Conservation (phyloP, 495 filamentous ascomycete species). For the Aspergillus sclerotiicarbonarius region DNA sequence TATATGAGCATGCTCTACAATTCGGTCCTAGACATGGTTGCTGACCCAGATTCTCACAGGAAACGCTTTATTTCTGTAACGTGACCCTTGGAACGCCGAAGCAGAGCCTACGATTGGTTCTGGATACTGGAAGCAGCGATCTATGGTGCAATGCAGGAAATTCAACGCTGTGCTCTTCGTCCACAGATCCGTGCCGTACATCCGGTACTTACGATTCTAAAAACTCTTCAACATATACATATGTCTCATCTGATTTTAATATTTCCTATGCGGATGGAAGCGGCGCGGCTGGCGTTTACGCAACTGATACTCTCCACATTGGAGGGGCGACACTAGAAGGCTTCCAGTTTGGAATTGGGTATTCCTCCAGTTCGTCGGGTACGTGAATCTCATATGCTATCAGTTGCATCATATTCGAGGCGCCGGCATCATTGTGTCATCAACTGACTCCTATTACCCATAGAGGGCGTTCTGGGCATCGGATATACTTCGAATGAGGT, state of each 20-base stretch:
- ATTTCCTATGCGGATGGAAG: slow-evolving; percentile 90
- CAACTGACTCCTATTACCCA: slow-evolving; percentile 2
- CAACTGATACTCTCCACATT: slow-evolving; percentile 71
- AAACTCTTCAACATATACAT: slow-evolving; percentile 76
- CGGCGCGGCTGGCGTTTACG: slow-evolving; percentile 79
- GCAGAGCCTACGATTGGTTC: slow-evolving; percentile 60
- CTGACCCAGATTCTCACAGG: slow-evolving; percentile 17
- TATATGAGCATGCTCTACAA: slow-evolving; percentile 14
- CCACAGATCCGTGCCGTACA: slow-evolving; percentile 46
- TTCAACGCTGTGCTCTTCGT: slow-evolving; percentile 57
- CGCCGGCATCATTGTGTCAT: background rate
- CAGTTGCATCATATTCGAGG: background rate
- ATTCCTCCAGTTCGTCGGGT: slow-evolving; percentile 59
- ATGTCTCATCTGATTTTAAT: slow-evolving; percentile 76
- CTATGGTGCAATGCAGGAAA: slow-evolving; percentile 76
- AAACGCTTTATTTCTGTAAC: slow-evolving; percentile 67
- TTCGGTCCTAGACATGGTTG: background rate
- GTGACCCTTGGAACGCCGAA: slow-evolving; percentile 69
- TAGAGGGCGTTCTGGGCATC: slow-evolving; percentile 84
- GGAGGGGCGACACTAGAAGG: slow-evolving; percentile 57
- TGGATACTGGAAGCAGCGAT: slow-evolving; percentile 88
- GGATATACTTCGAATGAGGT: slow-evolving; percentile 86
- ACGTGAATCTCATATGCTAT: slow-evolving; percentile 11
- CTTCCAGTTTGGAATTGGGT: slow-evolving; percentile 88
- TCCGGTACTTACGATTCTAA: slow-evolving; percentile 72